phyloP scores from a whole-genome alignment of 371 early-diverging fungal genomes.

The Batkoa obscura region DNA sequence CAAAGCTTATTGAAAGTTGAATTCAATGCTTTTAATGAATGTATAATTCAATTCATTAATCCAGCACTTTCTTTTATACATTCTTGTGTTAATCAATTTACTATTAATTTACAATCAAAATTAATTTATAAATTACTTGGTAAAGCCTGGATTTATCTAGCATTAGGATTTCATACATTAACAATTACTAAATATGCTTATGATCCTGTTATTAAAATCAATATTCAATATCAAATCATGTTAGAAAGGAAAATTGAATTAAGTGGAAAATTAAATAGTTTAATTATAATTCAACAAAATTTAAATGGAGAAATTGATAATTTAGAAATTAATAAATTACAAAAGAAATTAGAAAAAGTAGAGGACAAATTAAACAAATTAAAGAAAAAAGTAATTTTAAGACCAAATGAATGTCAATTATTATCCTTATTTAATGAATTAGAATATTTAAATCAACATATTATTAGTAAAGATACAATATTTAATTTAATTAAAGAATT shows the following conservation, averaged over 20 bases:
- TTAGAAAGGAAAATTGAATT: conserved; percentile 20
- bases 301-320: conserved; percentile 38
- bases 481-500: conserved; percentile 21
- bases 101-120: no score
- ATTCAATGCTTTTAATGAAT: no score
- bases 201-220: conserved; percentile 54
- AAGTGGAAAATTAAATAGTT: conserved; percentile 24
- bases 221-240: conserved; percentile 33
- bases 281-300: conserved; percentile 28
- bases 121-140: conserved; percentile 11
- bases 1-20: no score
- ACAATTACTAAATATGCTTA: conserved; percentile 58
- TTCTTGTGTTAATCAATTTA: no score
- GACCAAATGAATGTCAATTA: conserved; percentile 49
- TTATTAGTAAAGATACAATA: conserved; percentile 29
- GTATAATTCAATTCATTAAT: no score
- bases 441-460: conserved; percentile 37
- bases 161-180: conserved; percentile 32
- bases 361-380: background rate
- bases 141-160: conserved; percentile 29
- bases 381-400: conserved; percentile 23
- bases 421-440: conserved; percentile 56
- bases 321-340: conserved; percentile 17
- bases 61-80: no score
- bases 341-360: conserved; percentile 11